Base-by-base conservation (phyloP, 176 grass and related monocot genomes). In the Oryza longistaminata region DNA sequence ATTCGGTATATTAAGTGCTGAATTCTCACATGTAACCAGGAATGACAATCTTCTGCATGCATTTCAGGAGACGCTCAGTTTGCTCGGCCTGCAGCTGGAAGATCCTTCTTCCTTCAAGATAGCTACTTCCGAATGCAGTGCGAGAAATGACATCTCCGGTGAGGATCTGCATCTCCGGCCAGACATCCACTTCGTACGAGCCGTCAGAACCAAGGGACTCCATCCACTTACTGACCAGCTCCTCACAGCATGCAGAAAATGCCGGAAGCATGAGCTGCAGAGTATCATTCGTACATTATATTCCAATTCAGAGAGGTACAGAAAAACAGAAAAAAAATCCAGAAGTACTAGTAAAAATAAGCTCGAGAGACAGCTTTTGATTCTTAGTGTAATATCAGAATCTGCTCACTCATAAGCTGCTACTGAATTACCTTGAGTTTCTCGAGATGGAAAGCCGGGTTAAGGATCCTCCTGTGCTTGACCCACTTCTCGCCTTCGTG, bases 341-440 rank as follows among this genome's bases (percentile, higher is more conserved):
- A n/a, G n/a, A n/a, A n/a, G n/a, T 27, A 27, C 27, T 27, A 27
- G 27, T 2, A 53, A 17, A 16, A 55, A 21, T n/a, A n/a, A n/a
- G n/a, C n/a, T n/a, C n/a, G n/a, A n/a, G n/a, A n/a, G n/a, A n/a
- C n/a, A n/a, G n/a, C n/a, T n/a, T n/a, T n/a, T n/a, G n/a, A n/a
- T n/a, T n/a, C n/a, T n/a, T n/a, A n/a, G n/a, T n/a, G n/a, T n/a
- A n/a, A n/a, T n/a, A n/a, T n/a, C n/a, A n/a, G n/a, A n/a, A n/a
- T n/a, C n/a, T n/a, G n/a, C n/a, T n/a, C n/a, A n/a, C n/a, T n/a
- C n/a, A n/a, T n/a, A n/a, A n/a, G n/a, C n/a, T n/a, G n/a, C n/a
- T n/a, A n/a, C n/a, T n/a, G n/a, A n/a, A n/a, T n/a, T n/a, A 87
- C 89, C 70, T 91, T 91, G 26, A 91, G 60, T n/a, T 88, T 91